Evolutionary conservation across 1,139 yeast genomes (phyloP).

Genomic region (Groenewaldozyma auringiensis): DNA sequence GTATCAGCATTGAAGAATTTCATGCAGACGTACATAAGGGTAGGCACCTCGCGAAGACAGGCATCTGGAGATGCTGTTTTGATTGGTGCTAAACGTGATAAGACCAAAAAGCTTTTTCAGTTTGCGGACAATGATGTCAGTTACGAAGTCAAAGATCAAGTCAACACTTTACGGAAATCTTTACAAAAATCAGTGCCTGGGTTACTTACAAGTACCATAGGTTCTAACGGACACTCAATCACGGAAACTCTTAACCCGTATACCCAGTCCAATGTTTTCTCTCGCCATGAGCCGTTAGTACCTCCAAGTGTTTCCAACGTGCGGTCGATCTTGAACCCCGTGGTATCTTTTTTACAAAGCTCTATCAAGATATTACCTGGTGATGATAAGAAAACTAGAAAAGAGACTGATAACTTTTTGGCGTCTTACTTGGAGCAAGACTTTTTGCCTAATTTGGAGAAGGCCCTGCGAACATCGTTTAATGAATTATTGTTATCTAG

Average conservation of each 20-base stretch:
- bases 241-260: slow-evolving; percentile 10
- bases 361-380: slow-evolving; percentile 36
- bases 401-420: slow-evolving; percentile 41
- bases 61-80: background rate
- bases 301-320: slow-evolving; percentile 75
- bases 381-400: slow-evolving; percentile 12
- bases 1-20: slow-evolving; percentile 52
- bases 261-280: slow-evolving; percentile 18
- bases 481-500: slow-evolving; percentile 27
- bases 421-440: slow-evolving; percentile 54
- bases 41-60: slow-evolving; percentile 4
- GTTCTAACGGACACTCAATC: slow-evolving; percentile 4
- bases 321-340: slow-evolving; percentile 60
- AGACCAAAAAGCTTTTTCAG: slow-evolving; percentile 18
- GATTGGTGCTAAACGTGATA: slow-evolving; percentile 11
- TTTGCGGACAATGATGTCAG: slow-evolving; percentile 20
- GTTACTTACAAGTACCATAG: slow-evolving; percentile 22
- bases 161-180: slow-evolving; percentile 20
- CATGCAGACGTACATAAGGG: slow-evolving; percentile 46
- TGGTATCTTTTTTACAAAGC: slow-evolving; percentile 50
- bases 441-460: slow-evolving; percentile 59
- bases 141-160: slow-evolving; percentile 20
- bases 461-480: slow-evolving; percentile 40
- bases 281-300: slow-evolving; percentile 54
- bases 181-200: slow-evolving; percentile 33